These are phyloP conservation scores for Magnolia changhungtana DNA, from an alignment of 164 flowering plant species.

Conservation along the genomic window DNA sequence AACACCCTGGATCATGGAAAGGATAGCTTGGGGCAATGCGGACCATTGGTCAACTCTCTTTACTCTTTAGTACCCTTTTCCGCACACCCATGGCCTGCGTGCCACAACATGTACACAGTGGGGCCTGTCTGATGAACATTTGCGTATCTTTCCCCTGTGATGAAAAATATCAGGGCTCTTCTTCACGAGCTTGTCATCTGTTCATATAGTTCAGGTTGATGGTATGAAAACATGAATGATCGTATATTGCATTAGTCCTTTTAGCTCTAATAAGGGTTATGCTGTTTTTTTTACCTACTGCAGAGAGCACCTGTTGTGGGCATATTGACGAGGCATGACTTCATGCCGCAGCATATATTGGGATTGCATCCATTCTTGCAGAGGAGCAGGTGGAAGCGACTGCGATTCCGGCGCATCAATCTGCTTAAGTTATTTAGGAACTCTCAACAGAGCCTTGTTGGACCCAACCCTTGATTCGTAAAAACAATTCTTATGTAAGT, in stretches of 20 bases:
- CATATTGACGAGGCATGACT: conserved; percentile 85
- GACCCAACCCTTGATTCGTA: neutral
- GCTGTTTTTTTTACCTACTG: conserved; percentile 16
- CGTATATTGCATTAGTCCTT: neutral
- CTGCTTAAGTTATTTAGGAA: conserved; percentile 16
- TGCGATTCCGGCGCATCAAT: conserved; percentile 42
- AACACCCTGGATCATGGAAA: too few relatives aligned
- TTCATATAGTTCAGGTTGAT: neutral
- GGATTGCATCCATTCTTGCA: conserved; percentile 55
- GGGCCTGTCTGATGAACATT: neutral
- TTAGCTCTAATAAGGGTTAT: neutral
- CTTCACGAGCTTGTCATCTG: too few relatives aligned
- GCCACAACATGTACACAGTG: neutral
- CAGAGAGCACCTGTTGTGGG: conserved; percentile 84
- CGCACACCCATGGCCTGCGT: too few relatives aligned
- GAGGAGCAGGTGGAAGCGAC: conserved; percentile 61
- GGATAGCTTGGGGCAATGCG: too few relatives aligned
- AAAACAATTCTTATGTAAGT: too few relatives aligned
- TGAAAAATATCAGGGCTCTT: too few relatives aligned
- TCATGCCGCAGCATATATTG: conserved; percentile 80
- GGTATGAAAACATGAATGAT: too few relatives aligned
- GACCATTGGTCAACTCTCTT: too few relatives aligned
- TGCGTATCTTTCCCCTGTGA: too few relatives aligned
- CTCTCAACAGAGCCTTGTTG: neutral
- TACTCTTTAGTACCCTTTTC: too few relatives aligned